Evolutionary conservation across 202 grass and related monocot species (phyloP).

Genomic region (Hordeum pubiflorum): DNA sequence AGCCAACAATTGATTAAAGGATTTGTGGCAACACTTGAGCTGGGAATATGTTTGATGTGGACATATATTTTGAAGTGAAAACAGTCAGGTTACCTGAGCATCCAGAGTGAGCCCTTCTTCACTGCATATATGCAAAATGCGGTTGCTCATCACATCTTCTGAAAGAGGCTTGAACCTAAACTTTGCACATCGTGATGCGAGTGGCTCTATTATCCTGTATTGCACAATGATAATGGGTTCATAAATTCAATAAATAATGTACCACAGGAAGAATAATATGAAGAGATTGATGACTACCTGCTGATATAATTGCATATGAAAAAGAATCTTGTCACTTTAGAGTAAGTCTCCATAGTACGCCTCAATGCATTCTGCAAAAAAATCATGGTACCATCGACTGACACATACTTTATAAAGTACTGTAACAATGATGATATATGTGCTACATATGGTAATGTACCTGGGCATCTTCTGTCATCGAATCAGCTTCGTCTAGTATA

Average conservation of each 20-base stretch:
- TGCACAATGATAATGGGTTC: conserved; percentile 1
- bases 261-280: background rate
- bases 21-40: background rate
- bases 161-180: conserved; percentile 99
- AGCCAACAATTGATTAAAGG: conserved; percentile 15
- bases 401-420: background rate
- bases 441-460: conserved; percentile 31
- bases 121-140: conserved; percentile 86
- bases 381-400: conserved; percentile 12
- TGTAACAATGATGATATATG: conserved; percentile 10
- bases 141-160: conserved; percentile 84
- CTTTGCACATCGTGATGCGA: conserved; percentile 96
- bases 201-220: conserved; percentile 93
- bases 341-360: conserved; percentile 73
- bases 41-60: background rate
- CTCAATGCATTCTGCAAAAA: conserved; percentile 86
- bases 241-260: conserved; percentile 13
- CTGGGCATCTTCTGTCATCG: conserved; percentile 99
- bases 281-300: conserved; percentile 51
- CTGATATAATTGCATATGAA: conserved; percentile 99
- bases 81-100: conserved; percentile 44
- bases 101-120: conserved; percentile 88
- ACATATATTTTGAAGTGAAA: conserved; percentile 20
- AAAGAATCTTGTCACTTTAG: conserved; percentile 98
- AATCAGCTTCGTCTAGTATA: conserved; percentile 98